Evolutionary conservation across 805 yeast species (phyloP).

Genomic region (Metschnikowia proteae): DNA sequence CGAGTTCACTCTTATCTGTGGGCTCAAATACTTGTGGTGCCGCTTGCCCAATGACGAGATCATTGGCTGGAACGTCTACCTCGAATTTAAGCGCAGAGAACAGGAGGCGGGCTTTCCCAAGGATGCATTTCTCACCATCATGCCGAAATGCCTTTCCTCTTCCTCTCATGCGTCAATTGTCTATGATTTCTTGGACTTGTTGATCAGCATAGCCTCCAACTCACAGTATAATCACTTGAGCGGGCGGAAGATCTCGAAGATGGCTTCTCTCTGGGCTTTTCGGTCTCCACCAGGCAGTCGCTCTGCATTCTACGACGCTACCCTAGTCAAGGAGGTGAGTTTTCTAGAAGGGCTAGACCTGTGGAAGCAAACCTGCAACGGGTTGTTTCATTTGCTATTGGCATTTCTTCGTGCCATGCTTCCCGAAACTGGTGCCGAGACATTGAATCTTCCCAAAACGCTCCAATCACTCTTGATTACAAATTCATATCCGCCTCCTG

Average conservation of each 20-base stretch:
- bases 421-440: constrained; percentile 58
- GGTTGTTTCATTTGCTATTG: constrained; percentile 74
- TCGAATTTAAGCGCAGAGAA: constrained; percentile 63
- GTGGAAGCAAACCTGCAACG: constrained; percentile 82
- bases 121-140: constrained; percentile 70
- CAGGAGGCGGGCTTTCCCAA: constrained; percentile 62
- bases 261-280: constrained; percentile 91
- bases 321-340: constrained; percentile 27
- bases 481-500: constrained; percentile 60
- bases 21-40: constrained; percentile 82
- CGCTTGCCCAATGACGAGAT: constrained; percentile 75
- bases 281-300: constrained; percentile 17
- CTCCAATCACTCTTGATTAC: constrained; percentile 62
- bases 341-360: constrained; percentile 69
- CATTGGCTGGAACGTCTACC: constrained; percentile 82
- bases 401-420: constrained; percentile 78
- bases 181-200: constrained; percentile 78
- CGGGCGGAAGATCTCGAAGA: constrained; percentile 73
- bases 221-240: constrained; percentile 73
- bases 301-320: constrained; percentile 38
- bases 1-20: constrained; percentile 67
- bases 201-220: constrained; percentile 74
- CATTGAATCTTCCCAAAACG: constrained; percentile 58
- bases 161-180: constrained; percentile 89
- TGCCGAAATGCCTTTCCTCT: constrained; percentile 80